Evolutionary conservation across 768 basidiomycete species (phyloP).

Genomic region (Termitomyces sp.): DNA sequence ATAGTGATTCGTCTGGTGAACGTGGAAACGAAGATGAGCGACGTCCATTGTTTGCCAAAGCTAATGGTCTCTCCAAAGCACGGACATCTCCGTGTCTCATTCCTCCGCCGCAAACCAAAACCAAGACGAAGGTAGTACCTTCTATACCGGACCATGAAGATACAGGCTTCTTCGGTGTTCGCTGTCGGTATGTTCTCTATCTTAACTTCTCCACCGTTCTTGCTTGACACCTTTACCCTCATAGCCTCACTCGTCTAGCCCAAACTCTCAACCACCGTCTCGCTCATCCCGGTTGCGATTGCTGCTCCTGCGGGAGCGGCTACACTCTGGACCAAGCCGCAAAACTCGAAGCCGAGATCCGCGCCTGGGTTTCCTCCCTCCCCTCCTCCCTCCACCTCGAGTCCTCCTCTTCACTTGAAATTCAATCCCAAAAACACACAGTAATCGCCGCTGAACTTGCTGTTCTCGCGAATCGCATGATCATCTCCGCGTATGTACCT

Average conservation of each 20-base stretch:
- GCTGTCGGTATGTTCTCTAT: slow-evolving; percentile 53
- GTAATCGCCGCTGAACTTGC: slow-evolving; percentile 37
- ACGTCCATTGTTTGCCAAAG: not conserved
- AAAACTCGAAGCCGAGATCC: slow-evolving; percentile 53
- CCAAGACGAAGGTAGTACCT: slow-evolving; percentile 2
- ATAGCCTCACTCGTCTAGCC: slow-evolving; percentile 60
- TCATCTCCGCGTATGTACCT: slow-evolving; percentile 66
- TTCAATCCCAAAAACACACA: slow-evolving; percentile 51
- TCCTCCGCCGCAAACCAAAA: slow-evolving; percentile 4
- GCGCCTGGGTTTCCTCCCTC: slow-evolving; percentile 49
- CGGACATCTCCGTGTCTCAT: not conserved
- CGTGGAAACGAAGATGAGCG: slow-evolving; percentile 1
- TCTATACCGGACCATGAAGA: slow-evolving; percentile 1
- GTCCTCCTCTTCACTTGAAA: slow-evolving; percentile 22
- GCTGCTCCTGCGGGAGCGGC: slow-evolving; percentile 31
- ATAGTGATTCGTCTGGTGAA: not conserved
- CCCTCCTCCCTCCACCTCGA: slow-evolving; percentile 42
- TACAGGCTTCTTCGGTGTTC: slow-evolving; percentile 44
- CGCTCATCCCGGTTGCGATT: slow-evolving; percentile 26
- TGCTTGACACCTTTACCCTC: slow-evolving; percentile 1
- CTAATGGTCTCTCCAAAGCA: not conserved
- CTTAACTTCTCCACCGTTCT: not conserved
- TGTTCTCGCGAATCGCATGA: slow-evolving; percentile 55
- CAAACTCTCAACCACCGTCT: slow-evolving; percentile 57
- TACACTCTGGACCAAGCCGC: slow-evolving; percentile 64